Evolutionary conservation across 2,329 filamentous ascomycete species (phyloP), one percentile per base, ranked within the genome.

Genomic region (Botrytis elliptica): DNA sequence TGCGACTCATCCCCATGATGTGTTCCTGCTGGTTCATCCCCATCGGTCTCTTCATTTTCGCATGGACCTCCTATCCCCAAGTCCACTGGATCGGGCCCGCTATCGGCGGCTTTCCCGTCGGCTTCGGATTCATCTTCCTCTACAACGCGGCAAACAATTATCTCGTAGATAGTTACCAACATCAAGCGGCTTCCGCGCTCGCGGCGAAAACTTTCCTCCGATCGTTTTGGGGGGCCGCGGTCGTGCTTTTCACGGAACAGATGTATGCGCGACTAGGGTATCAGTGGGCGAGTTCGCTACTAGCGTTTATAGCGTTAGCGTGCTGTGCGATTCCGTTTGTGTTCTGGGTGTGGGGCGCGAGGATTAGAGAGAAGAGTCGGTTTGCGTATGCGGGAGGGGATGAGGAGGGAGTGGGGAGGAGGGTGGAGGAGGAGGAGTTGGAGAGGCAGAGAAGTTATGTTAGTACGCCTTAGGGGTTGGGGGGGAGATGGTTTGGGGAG

Each of bases 1-100:
- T 87, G 9, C 90, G 94, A 44, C 85, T 97, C 7, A 91, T 95
- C 72, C 93, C 93, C 62, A 97, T 97, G 91, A 93, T 94, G 91
- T 79, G 85, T 59, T 89, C 88, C 20, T 93, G 92, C 84, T 93
- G 91, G 91, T 89, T 89, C 79, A 92, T 92, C 66, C 89, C 90
- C 0, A 84, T 90, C 68, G 90, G 89, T 1, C 82, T 92, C 8
- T 91, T 91, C 82, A 89, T 91, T 76, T 91, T 91, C 78, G 89
- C 89, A 1, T 92, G 90, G 89, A 88, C 88, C 0, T 89, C 87
- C 0, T 90, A 90, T 75, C 84, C 87, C 0, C 72, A 80, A 1
- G 71, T 91, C 0, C 84, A 85, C 74, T 91, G 88, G 88, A 82
- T 85, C 22, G 89, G 89, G 0, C 89, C 89, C 0, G 84, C 85